A percentile compares a stretch with the other conserved stretches of the same genome.
Evolutionary conservation across 1,284 basidiomycete genomes (phyloP).

Genomic region (Fomitopsis palustris): DNA sequence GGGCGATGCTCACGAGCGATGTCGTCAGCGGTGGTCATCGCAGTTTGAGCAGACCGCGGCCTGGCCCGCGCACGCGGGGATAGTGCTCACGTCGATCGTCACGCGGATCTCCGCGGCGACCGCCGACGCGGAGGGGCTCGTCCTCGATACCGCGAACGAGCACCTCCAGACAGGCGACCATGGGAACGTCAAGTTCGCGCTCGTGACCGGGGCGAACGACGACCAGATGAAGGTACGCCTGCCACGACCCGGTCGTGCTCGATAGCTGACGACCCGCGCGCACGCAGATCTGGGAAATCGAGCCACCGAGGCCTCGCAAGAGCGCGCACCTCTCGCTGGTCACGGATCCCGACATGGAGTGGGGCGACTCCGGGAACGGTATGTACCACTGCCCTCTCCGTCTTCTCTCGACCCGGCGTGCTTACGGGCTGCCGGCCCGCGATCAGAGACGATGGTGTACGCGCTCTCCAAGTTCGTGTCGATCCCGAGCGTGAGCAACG

Average conservation of each 20-base stretch:
- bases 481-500: constrained; percentile 81
- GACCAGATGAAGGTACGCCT: constrained; percentile 69
- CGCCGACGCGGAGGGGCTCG: not conserved
- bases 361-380: constrained; percentile 19
- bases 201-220: constrained; percentile 86
- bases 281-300: constrained; percentile 53
- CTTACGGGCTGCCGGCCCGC: not conserved
- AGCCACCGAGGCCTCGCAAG: constrained; percentile 28
- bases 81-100: constrained; percentile 76
- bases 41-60: constrained; percentile 81
- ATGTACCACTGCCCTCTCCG: not conserved
- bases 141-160: not conserved
- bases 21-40: constrained; percentile 66
- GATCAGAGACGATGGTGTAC: constrained; percentile 58
- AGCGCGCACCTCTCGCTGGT: constrained; percentile 1
- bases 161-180: not conserved
- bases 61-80: constrained; percentile 79
- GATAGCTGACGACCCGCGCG: not conserved
- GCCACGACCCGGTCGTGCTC: not conserved
- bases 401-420: not conserved
- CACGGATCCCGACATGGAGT: not conserved
- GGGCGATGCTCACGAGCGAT: not conserved
- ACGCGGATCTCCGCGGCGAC: constrained; percentile 27
- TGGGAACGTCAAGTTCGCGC: constrained; percentile 34
- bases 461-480: constrained; percentile 86